Percentiles rank a stretch among this genome's conserved stretches.
Conservation (phyloP, 2,329 filamentous ascomycete genomes). For the Zalaria obscura region DNA sequence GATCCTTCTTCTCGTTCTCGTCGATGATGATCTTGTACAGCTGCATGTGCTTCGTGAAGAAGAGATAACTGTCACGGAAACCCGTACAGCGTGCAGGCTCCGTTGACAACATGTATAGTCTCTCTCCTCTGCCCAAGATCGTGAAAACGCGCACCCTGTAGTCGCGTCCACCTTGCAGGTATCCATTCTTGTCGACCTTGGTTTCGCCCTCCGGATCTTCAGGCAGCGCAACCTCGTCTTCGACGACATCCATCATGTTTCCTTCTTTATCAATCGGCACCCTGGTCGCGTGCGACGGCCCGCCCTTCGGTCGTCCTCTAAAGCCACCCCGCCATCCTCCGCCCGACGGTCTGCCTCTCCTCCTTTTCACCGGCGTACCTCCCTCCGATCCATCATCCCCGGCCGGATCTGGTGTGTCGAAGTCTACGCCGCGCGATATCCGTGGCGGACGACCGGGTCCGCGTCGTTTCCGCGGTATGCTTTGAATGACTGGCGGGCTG, state of each 20-base stretch:
- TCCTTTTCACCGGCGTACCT: slow-evolving; percentile 34
- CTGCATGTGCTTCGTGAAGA: slow-evolving; percentile 95
- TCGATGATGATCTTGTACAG: slow-evolving; percentile 97
- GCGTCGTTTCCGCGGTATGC: slow-evolving; percentile 43
- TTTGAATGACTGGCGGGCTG: slow-evolving; percentile 36
- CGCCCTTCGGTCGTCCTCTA: slow-evolving; percentile 60
- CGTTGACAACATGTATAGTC: slow-evolving; percentile 96
- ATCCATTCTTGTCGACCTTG: slow-evolving; percentile 84
- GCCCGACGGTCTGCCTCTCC: slow-evolving; percentile 32
- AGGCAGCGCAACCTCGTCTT: slow-evolving; percentile 83
- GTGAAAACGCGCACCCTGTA: slow-evolving; percentile 95
- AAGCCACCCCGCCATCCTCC: slow-evolving; percentile 40
- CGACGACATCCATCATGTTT: slow-evolving; percentile 74
- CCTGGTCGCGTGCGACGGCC: slow-evolving; percentile 61
- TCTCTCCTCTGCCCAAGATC: slow-evolving; percentile 65
- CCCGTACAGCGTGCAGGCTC: slow-evolving; percentile 93
- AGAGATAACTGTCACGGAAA: slow-evolving; percentile 94
- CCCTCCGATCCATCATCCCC: slow-evolving; percentile 31
- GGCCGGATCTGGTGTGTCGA: slow-evolving; percentile 46
- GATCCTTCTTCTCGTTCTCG: slow-evolving; percentile 90
- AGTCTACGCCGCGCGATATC: slow-evolving; percentile 60
- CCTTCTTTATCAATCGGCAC: slow-evolving; percentile 89
- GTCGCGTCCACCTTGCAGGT: slow-evolving; percentile 69
- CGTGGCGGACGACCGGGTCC: slow-evolving; percentile 77
- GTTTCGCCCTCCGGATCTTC: slow-evolving; percentile 78